A percentile compares a stretch with the other conserved stretches of the same genome.
phyloP scores from a whole-genome alignment of 2,329 filamentous ascomycete genomes.

The Diaporthe australafricana region DNA sequence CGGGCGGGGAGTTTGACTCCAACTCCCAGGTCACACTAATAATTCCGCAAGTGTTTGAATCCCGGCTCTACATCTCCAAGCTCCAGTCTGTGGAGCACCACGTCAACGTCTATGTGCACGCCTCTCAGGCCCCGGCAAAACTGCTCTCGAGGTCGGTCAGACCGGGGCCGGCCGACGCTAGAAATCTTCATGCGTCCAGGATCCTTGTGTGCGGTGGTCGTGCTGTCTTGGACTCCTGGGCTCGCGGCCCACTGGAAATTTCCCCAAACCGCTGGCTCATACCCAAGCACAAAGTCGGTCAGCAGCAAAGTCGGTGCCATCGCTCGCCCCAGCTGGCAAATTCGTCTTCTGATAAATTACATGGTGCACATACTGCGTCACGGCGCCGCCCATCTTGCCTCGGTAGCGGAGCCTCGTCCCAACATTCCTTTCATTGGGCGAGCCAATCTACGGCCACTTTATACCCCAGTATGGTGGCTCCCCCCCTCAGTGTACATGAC shows the following conservation, averaged over 20 bases:
- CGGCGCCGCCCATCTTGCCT: slow-evolving; percentile 8
- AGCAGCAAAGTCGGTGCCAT: slow-evolving; percentile 11
- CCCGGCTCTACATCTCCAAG: slow-evolving; percentile 2
- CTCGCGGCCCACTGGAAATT: slow-evolving; percentile 11
- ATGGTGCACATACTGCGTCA: slow-evolving; percentile 3
- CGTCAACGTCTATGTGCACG: slow-evolving; percentile 2
- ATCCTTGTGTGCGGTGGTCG: slow-evolving; percentile 15
- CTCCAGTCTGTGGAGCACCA: slow-evolving; percentile 15
- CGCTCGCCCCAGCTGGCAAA: background rate
- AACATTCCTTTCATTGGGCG: slow-evolving; percentile 15
- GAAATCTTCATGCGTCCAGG: slow-evolving; percentile 35
- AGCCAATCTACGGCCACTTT: slow-evolving; percentile 21
- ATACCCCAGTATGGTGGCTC: background rate
- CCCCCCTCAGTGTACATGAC: background rate
- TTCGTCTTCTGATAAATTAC: background rate
- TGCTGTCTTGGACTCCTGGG: background rate
- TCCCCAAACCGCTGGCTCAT: background rate
- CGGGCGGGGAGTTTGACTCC: slow-evolving; percentile 13
- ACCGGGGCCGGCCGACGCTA: slow-evolving; percentile 40
- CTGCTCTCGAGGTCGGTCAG: slow-evolving; percentile 34
- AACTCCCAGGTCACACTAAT: slow-evolving; percentile 15
- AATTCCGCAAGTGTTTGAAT: background rate
- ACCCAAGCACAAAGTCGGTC: slow-evolving; percentile 21
- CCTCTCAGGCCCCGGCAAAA: slow-evolving; percentile 25
- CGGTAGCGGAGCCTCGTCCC: slow-evolving; percentile 8